A percentile compares a stretch with the other conserved stretches of the same genome.
phyloP scores from a whole-genome alignment of 31 red algal species.

The Endocladia muricata region DNA sequence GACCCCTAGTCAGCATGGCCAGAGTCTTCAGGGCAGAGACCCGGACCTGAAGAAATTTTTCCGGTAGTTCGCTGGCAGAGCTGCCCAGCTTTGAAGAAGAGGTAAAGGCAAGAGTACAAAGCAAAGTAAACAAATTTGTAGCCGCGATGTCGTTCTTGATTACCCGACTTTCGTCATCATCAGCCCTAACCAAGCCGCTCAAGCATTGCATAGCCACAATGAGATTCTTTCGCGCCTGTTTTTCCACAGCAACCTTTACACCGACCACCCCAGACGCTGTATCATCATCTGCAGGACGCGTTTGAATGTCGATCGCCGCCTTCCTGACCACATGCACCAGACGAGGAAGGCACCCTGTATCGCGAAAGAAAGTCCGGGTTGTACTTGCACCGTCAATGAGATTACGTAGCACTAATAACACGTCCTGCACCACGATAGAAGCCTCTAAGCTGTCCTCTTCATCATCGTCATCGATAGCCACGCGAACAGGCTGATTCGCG shows the following conservation, averaged over 20 bases:
- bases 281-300: neutral
- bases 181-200: slow-evolving; percentile 32
- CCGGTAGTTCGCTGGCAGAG: neutral
- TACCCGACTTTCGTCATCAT: slow-evolving; percentile 23
- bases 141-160: slow-evolving; percentile 51
- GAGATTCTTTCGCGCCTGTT: slow-evolving; percentile 53
- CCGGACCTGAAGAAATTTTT: slow-evolving; percentile 22
- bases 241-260: slow-evolving; percentile 33
- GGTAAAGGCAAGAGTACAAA: slow-evolving; percentile 23
- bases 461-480: slow-evolving; percentile 36
- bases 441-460: slow-evolving; percentile 37
- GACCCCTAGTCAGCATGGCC: slow-evolving; percentile 38
- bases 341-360: slow-evolving; percentile 86
- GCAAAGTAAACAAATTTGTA: slow-evolving; percentile 19
- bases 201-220: slow-evolving; percentile 56
- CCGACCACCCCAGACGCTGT: neutral
- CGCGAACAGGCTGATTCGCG: neutral
- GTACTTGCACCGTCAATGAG: slow-evolving; percentile 56
- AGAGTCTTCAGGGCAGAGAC: slow-evolving; percentile 38
- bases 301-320: slow-evolving; percentile 11
- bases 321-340: slow-evolving; percentile 50
- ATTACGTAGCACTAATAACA: slow-evolving; percentile 60
- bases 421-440: slow-evolving; percentile 75
- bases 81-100: neutral
- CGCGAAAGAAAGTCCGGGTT: slow-evolving; percentile 79